phyloP scores from a whole-genome alignment of 768 basidiomycete species.

The Kwoniella newhampshirensis region DNA sequence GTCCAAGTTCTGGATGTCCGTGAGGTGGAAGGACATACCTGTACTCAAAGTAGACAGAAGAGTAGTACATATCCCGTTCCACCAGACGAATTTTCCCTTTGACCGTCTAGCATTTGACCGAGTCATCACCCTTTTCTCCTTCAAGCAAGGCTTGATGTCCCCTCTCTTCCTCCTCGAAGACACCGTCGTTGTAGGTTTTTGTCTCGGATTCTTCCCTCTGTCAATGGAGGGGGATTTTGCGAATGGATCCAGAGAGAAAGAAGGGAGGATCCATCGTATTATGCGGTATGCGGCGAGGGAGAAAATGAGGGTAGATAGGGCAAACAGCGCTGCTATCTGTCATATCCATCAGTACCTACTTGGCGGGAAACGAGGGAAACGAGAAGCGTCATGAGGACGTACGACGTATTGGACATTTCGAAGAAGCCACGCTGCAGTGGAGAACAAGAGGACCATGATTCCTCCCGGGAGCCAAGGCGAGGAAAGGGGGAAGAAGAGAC shows the following conservation, averaged over 20 bases:
- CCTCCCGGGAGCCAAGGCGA: too few species aligned
- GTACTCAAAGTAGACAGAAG: neutral
- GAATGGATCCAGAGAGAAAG: neutral
- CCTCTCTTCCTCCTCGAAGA: neutral
- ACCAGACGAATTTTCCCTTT: neutral
- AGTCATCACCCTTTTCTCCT: neutral
- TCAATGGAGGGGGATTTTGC: neutral
- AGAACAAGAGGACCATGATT: neutral
- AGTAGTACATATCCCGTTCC: neutral
- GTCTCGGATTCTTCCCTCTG: neutral
- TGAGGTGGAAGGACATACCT: neutral
- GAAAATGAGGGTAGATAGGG: conserved; percentile 1
- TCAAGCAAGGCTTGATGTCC: conserved; percentile 1
- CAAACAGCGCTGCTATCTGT: conserved; percentile 14
- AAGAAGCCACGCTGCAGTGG: conserved; percentile 7
- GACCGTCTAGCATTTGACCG: neutral
- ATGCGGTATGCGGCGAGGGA: conserved; percentile 11
- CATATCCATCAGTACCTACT: neutral
- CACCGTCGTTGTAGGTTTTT: neutral
- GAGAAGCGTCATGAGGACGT: neutral
- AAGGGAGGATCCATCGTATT: conserved; percentile 6
- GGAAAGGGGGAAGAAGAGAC: too few species aligned
- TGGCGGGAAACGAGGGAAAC: neutral
- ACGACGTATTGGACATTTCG: conserved; percentile 12
- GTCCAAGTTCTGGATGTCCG: too few species aligned